Base-by-base conservation (phyloP, 2,329 filamentous ascomycete species). In the Fusarium sp. region DNA sequence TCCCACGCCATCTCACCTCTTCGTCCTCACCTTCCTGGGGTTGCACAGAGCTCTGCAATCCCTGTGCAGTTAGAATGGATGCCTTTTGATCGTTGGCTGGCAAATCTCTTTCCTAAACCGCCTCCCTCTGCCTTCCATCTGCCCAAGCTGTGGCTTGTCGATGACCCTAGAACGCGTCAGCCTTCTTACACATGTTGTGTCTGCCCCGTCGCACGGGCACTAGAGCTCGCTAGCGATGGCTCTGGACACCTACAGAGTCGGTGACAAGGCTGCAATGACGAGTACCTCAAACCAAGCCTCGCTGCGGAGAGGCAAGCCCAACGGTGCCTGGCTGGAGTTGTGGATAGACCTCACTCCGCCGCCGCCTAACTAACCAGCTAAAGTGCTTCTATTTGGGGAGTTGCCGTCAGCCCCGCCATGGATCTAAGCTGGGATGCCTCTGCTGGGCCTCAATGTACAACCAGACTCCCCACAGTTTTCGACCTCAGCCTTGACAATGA, bases 351-450 rank as follows among this genome's bases (percentile, higher is more conserved):
- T 67, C 33, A 58, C 62, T 62, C 56, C 65, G 67, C 70, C 65
- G 67, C 70, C 70, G 44, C 69, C 62, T 33, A 58, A 46, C 33
- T 38, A 49, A 38, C 13, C 23, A 50, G 49, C 10, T 14, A 44
- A 57, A 36, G 58, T 58, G 63, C 53, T 73, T 58, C 71, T 74
- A 73, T 74, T 71, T 71, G 44, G 71, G 65, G 71, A 64, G 42
- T 61, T 62, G 53, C 42, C 64, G 55, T 53, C 25, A 60, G 64
- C 56, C 66, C 46, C 44, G 38, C 56, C 23, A 46, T 25, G 23
- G 42, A 49, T 49, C 44, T 50, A 50, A 50, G 58, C 64, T 36
- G 60, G 38, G 60, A 61, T 58, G 59, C 53, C 53, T 63, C n/a
- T 16, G 33, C 44, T 40, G 57, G 62, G 60, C 42, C 33, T 56